A percentile compares a stretch with the other conserved stretches of the same genome.
These are phyloP conservation scores for Tuber indicum DNA, from an alignment of 495 filamentous ascomycete species.

Conservation along the genomic window DNA sequence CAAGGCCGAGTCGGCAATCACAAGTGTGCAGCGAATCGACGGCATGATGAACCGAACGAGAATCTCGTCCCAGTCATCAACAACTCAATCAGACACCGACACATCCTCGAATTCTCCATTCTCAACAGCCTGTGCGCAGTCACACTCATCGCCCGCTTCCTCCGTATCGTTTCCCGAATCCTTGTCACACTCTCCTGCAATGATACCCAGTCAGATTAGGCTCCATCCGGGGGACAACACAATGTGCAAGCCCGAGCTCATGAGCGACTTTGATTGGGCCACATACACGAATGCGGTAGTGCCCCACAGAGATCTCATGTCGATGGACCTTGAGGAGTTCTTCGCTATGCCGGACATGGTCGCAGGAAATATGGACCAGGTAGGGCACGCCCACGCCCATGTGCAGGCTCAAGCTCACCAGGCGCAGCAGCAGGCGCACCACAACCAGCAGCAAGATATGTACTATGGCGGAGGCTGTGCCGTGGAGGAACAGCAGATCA, in stretches of 20 bases:
- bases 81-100: constrained; percentile 18
- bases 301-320: constrained; percentile 34
- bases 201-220: constrained; percentile 14
- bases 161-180: constrained; percentile 25
- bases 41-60: constrained; percentile 14
- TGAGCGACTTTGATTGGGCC: constrained; percentile 35
- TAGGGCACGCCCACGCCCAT: constrained; percentile 9
- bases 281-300: constrained; percentile 33
- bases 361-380: constrained; percentile 10
- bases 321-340: constrained; percentile 35
- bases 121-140: constrained; percentile 16
- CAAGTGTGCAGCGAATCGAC: constrained; percentile 30
- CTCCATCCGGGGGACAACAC: constrained; percentile 11
- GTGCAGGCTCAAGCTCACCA: constrained; percentile 20
- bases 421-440: constrained; percentile 14
- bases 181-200: constrained; percentile 23
- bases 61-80: constrained; percentile 21
- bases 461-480: constrained; percentile 25
- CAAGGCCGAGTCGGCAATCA: constrained; percentile 30
- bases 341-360: constrained; percentile 27
- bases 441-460: constrained; percentile 13
- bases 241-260: constrained; percentile 30
- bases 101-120: constrained; percentile 25
- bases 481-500: constrained; percentile 30
- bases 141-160: constrained; percentile 20